Base-by-base conservation (phyloP, 495 filamentous ascomycete species). In the Xanthoparmelia taractica region DNA sequence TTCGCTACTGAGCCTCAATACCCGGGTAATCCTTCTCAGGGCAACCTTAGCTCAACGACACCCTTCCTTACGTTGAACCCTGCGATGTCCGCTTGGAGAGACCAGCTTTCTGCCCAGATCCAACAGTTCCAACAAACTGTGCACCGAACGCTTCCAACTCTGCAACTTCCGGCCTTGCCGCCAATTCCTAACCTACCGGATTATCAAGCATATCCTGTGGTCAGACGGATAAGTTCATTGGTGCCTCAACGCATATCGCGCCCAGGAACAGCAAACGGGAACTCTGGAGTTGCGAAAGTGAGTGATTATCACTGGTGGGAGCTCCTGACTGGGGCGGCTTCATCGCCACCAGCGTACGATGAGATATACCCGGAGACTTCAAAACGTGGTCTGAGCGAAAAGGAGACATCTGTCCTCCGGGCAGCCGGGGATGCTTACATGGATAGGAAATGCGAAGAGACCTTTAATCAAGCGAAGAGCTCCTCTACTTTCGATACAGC, bases 111-210 rank as follows among this genome's bases (percentile, higher is more conserved):
- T 48, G 80, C 83, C 5, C 91, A 94, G 68, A 82, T 94, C 67
- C 87, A 93, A 59, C 86, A 91, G 43, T 79, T 92, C 65, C 91
- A 93, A 67, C 85, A 91, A 66, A 83, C 79, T 20, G 82, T 89
- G 60, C 77, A 85, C 31, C 77, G 85, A 66, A 87, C 84, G 31
- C 82, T 90, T 72, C 87, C 87, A 23, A 86, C 86, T 58, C 78
- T 91, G 41, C 73, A 79, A 41, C 78, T 83, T 70, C 86, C 84
- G 47, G 78, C 78, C 45, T 71, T 78, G 61, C 82, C 76, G 58
- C 82, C 75, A 23, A 83, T 89, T 72, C 85, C 85, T 1, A 75
- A 80, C 62, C 68, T 91, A 62, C 84, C 86, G 25, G 85, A 88
- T 67, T 92, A 92, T 69, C 86, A 92, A 69, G 81, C 81, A 1